Percentiles rank a stretch among this genome's conserved stretches.
Evolutionary conservation across 2,329 filamentous ascomycete genomes (phyloP).

Genomic region (Trichoderma arundinaceum): DNA sequence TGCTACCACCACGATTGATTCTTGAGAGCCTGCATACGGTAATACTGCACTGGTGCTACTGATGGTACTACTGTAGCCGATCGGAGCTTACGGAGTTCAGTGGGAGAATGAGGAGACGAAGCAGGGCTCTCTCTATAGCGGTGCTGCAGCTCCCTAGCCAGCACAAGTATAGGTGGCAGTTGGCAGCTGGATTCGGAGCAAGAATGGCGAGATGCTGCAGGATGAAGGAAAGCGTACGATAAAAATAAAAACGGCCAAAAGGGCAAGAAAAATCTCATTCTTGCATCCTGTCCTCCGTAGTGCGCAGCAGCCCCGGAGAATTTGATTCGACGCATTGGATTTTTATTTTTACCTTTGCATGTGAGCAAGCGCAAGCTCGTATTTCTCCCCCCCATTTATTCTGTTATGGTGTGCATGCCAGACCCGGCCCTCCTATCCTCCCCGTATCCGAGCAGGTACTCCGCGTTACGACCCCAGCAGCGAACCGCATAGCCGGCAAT

Average conservation of each 20-base stretch:
- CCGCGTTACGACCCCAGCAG: neutral
- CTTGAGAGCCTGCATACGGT: neutral
- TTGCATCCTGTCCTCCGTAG: no score
- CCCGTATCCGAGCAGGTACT: neutral
- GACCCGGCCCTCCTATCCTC: neutral
- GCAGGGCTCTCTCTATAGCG: no score
- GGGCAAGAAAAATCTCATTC: neutral
- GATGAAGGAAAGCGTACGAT: no score
- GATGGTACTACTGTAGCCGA: no score
- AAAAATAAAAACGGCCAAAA: neutral
- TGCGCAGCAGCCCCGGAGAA: neutral
- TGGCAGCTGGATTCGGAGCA: no score
- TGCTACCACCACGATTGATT: no score
- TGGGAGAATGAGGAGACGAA: no score
- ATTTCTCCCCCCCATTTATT: slow-evolving; percentile 4
- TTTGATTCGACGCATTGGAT: slow-evolving; percentile 1
- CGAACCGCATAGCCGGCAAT: neutral
- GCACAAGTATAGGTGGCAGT: no score
- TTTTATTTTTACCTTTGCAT: slow-evolving; percentile 22
- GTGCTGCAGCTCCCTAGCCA: no score
- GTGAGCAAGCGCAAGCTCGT: slow-evolving; percentile 9
- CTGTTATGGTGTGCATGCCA: slow-evolving; percentile 27
- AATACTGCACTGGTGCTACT: neutral
- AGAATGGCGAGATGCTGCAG: no score
- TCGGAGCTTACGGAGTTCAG: no score